Conservation (phyloP, 2,329 filamentous ascomycete species). For the Pseudocercospora crystallina region DNA sequence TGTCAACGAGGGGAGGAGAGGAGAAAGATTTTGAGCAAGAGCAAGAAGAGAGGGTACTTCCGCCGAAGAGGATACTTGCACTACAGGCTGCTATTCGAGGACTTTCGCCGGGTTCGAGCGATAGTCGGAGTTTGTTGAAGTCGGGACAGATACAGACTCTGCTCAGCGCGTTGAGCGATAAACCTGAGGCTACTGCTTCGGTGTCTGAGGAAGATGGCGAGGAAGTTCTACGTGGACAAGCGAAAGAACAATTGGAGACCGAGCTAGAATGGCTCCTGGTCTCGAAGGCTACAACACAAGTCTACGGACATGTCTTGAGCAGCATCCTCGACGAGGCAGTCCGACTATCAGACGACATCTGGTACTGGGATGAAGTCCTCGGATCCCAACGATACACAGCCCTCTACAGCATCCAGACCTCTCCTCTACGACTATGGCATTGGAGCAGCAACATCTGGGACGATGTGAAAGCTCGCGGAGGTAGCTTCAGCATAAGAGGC, state of each 20-base stretch:
- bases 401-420: conserved; percentile 83
- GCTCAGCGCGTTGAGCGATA: conserved; percentile 13
- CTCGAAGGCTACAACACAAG: conserved; percentile 88
- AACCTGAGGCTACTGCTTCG: conserved; percentile 13
- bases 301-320: conserved; percentile 77
- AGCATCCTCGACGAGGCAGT: conserved; percentile 80
- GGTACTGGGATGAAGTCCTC: conserved; percentile 92
- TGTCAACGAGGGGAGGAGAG: conserved; percentile 12
- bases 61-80: conserved; percentile 30
- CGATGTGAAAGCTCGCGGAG: conserved; percentile 53
- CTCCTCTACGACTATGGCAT: conserved; percentile 70
- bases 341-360: conserved; percentile 79
- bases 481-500: conserved; percentile 27
- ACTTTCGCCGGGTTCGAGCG: conserved; percentile 27
- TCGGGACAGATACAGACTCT: conserved; percentile 13
- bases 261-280: conserved; percentile 89
- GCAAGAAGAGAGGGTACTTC: conserved; percentile 16
- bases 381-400: conserved; percentile 75
- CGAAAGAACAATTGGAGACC: conserved; percentile 58
- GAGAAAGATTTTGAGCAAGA: neutral
- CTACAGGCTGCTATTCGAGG: conserved; percentile 33
- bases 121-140: conserved; percentile 26
- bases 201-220: conserved; percentile 17
- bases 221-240: neutral
- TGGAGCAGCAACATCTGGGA: conserved; percentile 70